Evolutionary conservation across 2,329 filamentous ascomycete species (phyloP).

Genomic region (Xylaria sp.): DNA sequence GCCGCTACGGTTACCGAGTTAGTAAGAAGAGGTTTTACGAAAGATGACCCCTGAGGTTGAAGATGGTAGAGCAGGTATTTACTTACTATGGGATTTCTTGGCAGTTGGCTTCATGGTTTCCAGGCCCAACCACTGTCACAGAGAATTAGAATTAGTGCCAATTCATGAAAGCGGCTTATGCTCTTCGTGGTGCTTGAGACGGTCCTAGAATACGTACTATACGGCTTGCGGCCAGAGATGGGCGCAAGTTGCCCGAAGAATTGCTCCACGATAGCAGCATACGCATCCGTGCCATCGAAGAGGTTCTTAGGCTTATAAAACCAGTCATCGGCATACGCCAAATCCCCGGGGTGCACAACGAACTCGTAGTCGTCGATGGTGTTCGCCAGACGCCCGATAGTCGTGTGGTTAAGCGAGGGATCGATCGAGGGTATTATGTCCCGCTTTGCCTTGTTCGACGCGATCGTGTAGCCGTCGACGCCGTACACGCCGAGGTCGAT

Average conservation of each 20-base stretch:
- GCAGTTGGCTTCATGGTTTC: conserved; percentile 65
- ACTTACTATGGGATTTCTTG: conserved; percentile 46
- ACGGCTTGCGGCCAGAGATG: conserved; percentile 58
- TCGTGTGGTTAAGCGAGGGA: conserved; percentile 62
- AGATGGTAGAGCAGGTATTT: background rate
- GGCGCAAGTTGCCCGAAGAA: conserved; percentile 63
- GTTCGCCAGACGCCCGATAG: conserved; percentile 58
- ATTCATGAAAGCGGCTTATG: background rate
- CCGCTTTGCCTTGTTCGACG: conserved; percentile 51
- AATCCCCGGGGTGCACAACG: conserved; percentile 59
- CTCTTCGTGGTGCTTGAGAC: background rate
- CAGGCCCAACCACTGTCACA: conserved; percentile 52
- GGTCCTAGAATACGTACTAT: conserved; percentile 42
- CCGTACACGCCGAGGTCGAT: conserved; percentile 63
- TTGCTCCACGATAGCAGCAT: conserved; percentile 60
- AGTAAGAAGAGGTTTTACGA: background rate
- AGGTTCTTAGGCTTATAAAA: conserved; percentile 52
- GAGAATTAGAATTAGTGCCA: background rate
- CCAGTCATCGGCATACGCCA: conserved; percentile 67
- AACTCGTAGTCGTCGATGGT: conserved; percentile 62
- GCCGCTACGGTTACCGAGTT: conserved; percentile 21
- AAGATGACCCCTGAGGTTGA: background rate
- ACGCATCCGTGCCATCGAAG: conserved; percentile 56
- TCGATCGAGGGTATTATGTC: conserved; percentile 55
- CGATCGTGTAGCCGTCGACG: conserved; percentile 56